These are phyloP conservation scores for Ulota crispa DNA, from an alignment of 225 moss, liverwort and hornwort genomes.

Conservation along the genomic window DNA sequence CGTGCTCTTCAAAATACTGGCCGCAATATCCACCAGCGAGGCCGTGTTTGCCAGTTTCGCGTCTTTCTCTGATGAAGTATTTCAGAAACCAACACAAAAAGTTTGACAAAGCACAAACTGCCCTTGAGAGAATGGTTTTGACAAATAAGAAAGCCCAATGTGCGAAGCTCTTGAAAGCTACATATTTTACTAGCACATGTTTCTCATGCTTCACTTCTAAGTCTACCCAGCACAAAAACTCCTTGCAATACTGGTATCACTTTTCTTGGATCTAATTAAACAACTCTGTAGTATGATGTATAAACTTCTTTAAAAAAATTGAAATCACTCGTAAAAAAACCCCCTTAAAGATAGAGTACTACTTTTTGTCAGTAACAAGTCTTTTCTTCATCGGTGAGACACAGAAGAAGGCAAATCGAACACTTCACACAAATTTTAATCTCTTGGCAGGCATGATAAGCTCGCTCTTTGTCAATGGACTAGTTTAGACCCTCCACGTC, in stretches of 20 bases:
- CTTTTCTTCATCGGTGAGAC: not conserved
- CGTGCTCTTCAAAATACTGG: slow-evolving; percentile 74
- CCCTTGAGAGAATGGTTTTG: not conserved
- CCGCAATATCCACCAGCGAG: slow-evolving; percentile 74
- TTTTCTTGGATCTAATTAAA: not conserved
- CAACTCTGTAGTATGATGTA: not conserved
- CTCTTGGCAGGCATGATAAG: not conserved
- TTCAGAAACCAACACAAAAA: not conserved
- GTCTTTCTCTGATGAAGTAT: slow-evolving; percentile 43
- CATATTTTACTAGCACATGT: not conserved
- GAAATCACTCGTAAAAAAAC: not conserved
- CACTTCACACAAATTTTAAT: not conserved
- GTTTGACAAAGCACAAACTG: not conserved
- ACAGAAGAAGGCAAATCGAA: slow-evolving; percentile 1
- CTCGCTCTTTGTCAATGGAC: not conserved
- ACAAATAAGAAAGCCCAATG: too few relatives aligned
- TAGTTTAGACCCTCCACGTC: too few relatives aligned
- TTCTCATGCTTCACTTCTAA: slow-evolving; percentile 1
- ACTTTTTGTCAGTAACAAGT: not conserved
- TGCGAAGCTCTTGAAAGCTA: not conserved
- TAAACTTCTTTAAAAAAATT: not conserved
- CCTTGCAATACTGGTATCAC: slow-evolving; percentile 2
- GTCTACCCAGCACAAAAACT: not conserved
- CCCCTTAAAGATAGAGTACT: not conserved
- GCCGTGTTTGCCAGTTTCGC: slow-evolving; percentile 57